Evolutionary conservation across 805 yeast genomes (phyloP), one percentile per base, ranked within the genome.

Genomic region (Starmerella scarabaei): DNA sequence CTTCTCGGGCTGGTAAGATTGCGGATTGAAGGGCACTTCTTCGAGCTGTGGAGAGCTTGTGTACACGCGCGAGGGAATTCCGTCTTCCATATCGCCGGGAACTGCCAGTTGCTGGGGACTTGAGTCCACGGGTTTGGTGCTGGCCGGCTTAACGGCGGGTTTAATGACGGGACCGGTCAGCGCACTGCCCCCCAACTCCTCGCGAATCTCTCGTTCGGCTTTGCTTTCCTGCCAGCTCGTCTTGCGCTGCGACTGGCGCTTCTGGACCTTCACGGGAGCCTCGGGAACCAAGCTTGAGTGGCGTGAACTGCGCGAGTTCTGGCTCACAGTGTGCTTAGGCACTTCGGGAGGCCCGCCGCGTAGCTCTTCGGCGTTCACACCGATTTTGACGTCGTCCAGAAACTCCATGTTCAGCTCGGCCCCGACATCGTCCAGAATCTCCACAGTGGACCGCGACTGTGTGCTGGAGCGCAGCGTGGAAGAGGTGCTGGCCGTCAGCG

Each of bases 391-490:
- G 17, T 43, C 51, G 19, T 49, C 47, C 18, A 46, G 37, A 34
- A 46, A 44, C 15, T 38, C 40, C 12, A 40, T 38, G 37, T 48
- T 55, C 19, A 56, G 43, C 20, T 54, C 59, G 8, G 33, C 29
- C 17, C 49, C 40, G 19, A 56, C 50, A 30, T 57, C 60, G 16
- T 46, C 41, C 30, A 49, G 41, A 47, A 50, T 48, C 31, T 54
- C 59, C 32, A 54, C 48, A 1, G 58, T 50, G 11, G 55, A 47
- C 37, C 49, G 47, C 9, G 26, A 23, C 26, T 11, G 26, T 11
- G 26, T 23, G 26, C 26, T 23, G 9, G 26, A 7, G n/a, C 31
- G 17, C 20, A 9, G 20, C 26, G 31, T 30, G 18, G 41, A 37
- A 12, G 12, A 15, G 19, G 26, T 11, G 9, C 9, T 7, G 7